Base-by-base conservation (phyloP, 371 early-diverging fungal species). In the Mitosporidium daphniae region DNA sequence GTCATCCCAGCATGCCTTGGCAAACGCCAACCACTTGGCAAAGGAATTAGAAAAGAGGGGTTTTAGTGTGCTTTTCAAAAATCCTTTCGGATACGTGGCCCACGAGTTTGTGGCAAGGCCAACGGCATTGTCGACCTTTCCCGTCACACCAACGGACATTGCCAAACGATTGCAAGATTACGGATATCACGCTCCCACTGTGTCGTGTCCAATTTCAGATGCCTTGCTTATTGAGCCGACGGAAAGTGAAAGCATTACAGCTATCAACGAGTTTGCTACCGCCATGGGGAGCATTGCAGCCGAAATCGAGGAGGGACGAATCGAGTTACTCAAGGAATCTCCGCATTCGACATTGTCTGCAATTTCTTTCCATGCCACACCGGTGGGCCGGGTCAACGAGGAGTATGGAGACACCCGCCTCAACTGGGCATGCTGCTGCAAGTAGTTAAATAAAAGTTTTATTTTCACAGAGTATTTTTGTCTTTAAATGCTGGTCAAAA, bases 191-290 rank as follows among this genome's bases (percentile, higher is more conserved):
- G 57, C 62, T 16, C 89, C 89, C 17, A 86, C 89, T 37, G 82
- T 86, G 89, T 77, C 78, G 7, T 86, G 78, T 70, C 89, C 89
- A 17, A 82, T 84, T 12, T 53, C 71, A 35, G 73, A 77, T 56
- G 78, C 84, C 7, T 56, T 86, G 25, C 82, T 86, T 84, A 61
- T 86, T 35, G 89, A 86, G 50, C 89, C 89, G n/a, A 86, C 89
- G 25, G 89, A 86, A 43, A 70, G 71, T 27, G 89, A 86, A 45
- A 49, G 59, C 42, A 59, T 61, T 41, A 58, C 49, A 32, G 89
- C 82, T 42, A 45, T 86, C 16, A 84, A 86, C 45, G 60, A 73
- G 19, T 86, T 86, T 60, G 69, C 69, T 40, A 80, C 80, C 41
- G 89, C 89, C 18, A 67, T 86, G 73, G 70, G 82, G 27, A 41